Evolutionary conservation across 495 filamentous ascomycete genomes (phyloP).

Genomic region (Penicillium fimorum): DNA sequence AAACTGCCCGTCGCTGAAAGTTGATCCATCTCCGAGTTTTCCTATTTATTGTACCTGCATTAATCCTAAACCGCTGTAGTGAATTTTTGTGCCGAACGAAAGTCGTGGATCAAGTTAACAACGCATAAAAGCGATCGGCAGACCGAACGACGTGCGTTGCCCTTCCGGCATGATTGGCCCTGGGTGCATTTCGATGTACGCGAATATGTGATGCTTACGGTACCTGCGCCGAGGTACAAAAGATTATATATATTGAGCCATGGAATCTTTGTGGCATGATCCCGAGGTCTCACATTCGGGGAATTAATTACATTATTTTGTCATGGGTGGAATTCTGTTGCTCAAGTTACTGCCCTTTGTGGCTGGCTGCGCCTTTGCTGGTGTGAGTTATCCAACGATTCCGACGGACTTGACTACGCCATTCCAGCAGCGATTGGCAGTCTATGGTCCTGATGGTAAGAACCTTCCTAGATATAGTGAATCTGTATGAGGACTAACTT

Average conservation of each 20-base stretch:
- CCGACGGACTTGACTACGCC: constrained; percentile 57
- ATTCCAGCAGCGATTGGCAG: constrained; percentile 55
- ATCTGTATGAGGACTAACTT: not conserved
- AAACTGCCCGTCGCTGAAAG: not conserved
- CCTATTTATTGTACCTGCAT: not conserved
- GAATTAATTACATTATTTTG: not conserved
- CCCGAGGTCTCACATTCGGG: not conserved
- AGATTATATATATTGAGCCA: constrained; percentile 5
- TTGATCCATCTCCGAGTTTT: constrained; percentile 1
- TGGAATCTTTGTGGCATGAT: not conserved
- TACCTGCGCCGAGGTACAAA: not conserved
- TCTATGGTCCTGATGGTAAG: constrained; percentile 55
- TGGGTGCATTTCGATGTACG: not conserved
- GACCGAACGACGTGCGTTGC: not conserved
- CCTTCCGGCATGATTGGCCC: constrained; percentile 2
- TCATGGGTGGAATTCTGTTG: constrained; percentile 18
- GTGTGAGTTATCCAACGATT: constrained; percentile 50
- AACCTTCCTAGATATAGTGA: not conserved
- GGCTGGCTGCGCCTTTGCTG: constrained; percentile 39
- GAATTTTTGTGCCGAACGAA: not conserved
- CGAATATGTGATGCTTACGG: not conserved
- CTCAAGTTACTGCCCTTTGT: constrained; percentile 39
- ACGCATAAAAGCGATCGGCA: not conserved
- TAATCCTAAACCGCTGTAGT: not conserved
- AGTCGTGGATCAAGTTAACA: not conserved